These are phyloP conservation scores for Dictyostelium purpureum DNA, from an alignment of 78 protist genomes.

Conservation along the genomic window DNA sequence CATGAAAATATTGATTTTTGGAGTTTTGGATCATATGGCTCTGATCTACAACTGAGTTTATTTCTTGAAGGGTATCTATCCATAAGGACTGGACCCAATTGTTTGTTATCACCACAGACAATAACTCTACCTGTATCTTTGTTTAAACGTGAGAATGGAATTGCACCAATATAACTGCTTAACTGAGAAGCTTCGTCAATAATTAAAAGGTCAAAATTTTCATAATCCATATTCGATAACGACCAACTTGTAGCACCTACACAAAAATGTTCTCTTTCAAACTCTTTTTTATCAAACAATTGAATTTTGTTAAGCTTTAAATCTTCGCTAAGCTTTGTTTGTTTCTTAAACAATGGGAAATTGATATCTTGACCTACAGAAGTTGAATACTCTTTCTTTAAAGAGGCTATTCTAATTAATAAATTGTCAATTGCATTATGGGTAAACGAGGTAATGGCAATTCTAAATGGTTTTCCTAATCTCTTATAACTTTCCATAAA, in stretches of 20 bases:
- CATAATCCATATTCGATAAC: not conserved
- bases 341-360: constrained; percentile 22
- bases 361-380: constrained; percentile 9
- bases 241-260: constrained; percentile 67
- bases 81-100: constrained; percentile 44
- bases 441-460: constrained; percentile 53
- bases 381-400: constrained; percentile 40
- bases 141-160: not conserved
- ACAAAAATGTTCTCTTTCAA: not conserved
- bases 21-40: constrained; percentile 10
- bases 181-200: constrained; percentile 73
- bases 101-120: constrained; percentile 46
- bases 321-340: not conserved
- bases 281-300: not conserved
- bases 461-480: not conserved
- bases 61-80: not conserved
- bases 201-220: constrained; percentile 21
- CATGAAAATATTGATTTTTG: constrained; percentile 71
- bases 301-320: not conserved
- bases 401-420: constrained; percentile 1
- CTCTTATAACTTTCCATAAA: constrained; percentile 20
- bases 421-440: constrained; percentile 74
- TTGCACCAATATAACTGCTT: constrained; percentile 8
- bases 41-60: not conserved
- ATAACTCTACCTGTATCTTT: not conserved